Evolutionary conservation across 2,329 filamentous ascomycete species (phyloP).

Genomic region (Trichoderma sp.): DNA sequence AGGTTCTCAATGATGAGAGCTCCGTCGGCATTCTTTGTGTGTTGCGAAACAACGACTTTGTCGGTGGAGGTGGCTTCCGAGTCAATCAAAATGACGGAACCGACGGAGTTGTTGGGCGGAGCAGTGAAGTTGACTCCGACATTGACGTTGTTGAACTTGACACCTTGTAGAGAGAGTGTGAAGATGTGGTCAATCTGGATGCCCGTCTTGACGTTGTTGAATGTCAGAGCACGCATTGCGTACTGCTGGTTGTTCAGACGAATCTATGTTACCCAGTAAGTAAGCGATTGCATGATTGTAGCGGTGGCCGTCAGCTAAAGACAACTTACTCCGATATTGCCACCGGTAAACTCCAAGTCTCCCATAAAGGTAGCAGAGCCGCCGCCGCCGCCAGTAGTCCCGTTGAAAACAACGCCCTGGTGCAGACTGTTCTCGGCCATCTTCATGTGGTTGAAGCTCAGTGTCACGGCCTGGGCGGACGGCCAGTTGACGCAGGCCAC

Average conservation of each 20-base stretch:
- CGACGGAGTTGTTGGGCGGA: constrained; percentile 25
- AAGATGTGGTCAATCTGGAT: constrained; percentile 28
- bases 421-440: constrained; percentile 28
- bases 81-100: constrained; percentile 29
- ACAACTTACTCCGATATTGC: constrained; percentile 23
- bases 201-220: constrained; percentile 29
- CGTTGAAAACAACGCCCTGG: constrained; percentile 30
- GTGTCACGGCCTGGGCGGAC: constrained; percentile 28
- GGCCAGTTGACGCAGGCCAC: constrained; percentile 30
- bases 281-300: neutral
- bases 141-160: constrained; percentile 28
- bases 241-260: constrained; percentile 30
- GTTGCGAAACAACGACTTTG: constrained; percentile 27
- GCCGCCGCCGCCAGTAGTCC: constrained; percentile 26
- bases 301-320: neutral
- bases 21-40: constrained; percentile 29
- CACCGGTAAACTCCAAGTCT: constrained; percentile 25
- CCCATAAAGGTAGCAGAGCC: constrained; percentile 30
- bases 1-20: constrained; percentile 30
- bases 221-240: constrained; percentile 26
- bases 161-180: constrained; percentile 28
- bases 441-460: constrained; percentile 28
- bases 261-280: constrained; percentile 1
- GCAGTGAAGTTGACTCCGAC: constrained; percentile 29
- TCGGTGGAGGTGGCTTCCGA: constrained; percentile 27